phyloP scores from a whole-genome alignment of 768 basidiomycete species.

The Suillus brevipes region DNA sequence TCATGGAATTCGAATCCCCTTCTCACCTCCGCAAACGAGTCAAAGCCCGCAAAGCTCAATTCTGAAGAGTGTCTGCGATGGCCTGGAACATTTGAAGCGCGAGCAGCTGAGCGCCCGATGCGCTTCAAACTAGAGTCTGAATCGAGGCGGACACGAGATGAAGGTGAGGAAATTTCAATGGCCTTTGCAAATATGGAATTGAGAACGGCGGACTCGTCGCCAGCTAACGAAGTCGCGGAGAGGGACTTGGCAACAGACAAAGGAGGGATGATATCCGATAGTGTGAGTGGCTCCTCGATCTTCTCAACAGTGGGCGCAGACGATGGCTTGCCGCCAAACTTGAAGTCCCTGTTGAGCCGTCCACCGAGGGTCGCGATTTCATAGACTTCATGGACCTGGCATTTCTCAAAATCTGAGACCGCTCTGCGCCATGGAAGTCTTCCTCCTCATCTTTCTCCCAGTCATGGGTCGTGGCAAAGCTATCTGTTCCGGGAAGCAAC shows the following conservation, averaged over 20 bases:
- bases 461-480: slow-evolving; percentile 23
- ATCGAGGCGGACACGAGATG: slow-evolving; percentile 36
- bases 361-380: slow-evolving; percentile 54
- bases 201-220: slow-evolving; percentile 54
- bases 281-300: slow-evolving; percentile 45
- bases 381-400: slow-evolving; percentile 27
- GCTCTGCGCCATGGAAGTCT: slow-evolving; percentile 25
- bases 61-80: slow-evolving; percentile 46
- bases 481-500: slow-evolving; percentile 40
- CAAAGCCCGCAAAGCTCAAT: slow-evolving; percentile 69
- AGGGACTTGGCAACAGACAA: slow-evolving; percentile 49
- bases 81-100: slow-evolving; percentile 19
- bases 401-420: slow-evolving; percentile 21
- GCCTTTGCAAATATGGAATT: slow-evolving; percentile 56
- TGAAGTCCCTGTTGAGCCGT: slow-evolving; percentile 69
- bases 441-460: slow-evolving; percentile 42
- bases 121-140: slow-evolving; percentile 47
- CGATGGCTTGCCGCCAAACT: slow-evolving; percentile 59
- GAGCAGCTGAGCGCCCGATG: slow-evolving; percentile 23
- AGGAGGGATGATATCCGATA: slow-evolving; percentile 78
- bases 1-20: slow-evolving; percentile 74
- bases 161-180: slow-evolving; percentile 36
- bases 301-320: background rate
- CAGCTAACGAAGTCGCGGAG: slow-evolving; percentile 44
- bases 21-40: slow-evolving; percentile 77